A percentile compares a stretch with the other conserved stretches of the same genome.
These are phyloP conservation scores for Globisporangium alternatum DNA, from an alignment of 352 stramenopile species.

Conservation along the genomic window DNA sequence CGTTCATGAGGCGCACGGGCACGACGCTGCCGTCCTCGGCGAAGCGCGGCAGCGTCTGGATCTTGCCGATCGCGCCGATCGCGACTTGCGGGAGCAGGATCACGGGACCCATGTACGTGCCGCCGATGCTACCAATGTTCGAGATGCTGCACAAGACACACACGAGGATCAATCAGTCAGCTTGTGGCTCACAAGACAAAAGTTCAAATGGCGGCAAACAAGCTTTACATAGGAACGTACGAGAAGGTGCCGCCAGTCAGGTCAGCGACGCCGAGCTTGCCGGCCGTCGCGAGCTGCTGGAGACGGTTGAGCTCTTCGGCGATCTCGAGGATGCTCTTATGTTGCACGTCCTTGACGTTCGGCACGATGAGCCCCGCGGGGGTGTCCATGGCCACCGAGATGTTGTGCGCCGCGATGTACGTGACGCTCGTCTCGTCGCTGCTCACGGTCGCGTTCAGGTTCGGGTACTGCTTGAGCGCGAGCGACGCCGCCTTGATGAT, in stretches of 20 bases:
- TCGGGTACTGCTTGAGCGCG: constrained; percentile 92
- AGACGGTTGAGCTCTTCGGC: constrained; percentile 86
- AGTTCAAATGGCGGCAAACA: constrained; percentile 2
- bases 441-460: constrained; percentile 92
- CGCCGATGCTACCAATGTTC: constrained; percentile 96
- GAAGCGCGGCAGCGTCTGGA: constrained; percentile 96
- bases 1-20: constrained; percentile 91
- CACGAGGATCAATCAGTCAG: constrained; percentile 1
- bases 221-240: constrained; percentile 30
- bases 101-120: constrained; percentile 96
- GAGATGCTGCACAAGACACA: constrained; percentile 50
- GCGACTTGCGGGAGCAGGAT: constrained; percentile 95
- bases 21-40: constrained; percentile 79
- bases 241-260: constrained; percentile 91
- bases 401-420: constrained; percentile 93
- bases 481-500: constrained; percentile 95
- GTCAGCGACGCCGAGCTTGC: constrained; percentile 83
- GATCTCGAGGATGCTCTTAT: constrained; percentile 82
- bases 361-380: constrained; percentile 94
- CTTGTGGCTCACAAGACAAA: background rate
- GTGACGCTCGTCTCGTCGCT: constrained; percentile 83
- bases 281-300: constrained; percentile 73
- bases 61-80: constrained; percentile 96
- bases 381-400: constrained; percentile 98
- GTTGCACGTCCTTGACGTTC: constrained; percentile 92